Evolutionary conservation across 306 rosid species (phyloP), one percentile per base, ranked within the genome.

Genomic region (Prunus mume): DNA sequence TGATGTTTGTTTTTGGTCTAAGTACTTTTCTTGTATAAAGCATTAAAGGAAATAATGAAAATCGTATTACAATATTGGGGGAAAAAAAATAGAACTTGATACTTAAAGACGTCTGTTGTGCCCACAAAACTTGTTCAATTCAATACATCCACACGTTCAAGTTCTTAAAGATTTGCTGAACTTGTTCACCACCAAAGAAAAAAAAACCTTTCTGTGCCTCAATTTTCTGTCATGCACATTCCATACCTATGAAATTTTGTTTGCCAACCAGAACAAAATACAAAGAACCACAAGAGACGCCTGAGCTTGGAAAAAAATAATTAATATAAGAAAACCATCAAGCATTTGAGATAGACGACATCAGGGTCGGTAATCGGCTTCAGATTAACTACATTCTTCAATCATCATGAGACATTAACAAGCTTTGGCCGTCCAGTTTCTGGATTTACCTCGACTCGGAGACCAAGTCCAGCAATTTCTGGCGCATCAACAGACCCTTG

Each of bases 401-500:
- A 14, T 3, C 73, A 60, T 89, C 84, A 82, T 0, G 91, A 46
- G 55, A 69, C 34, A 30, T 94, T 90, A 25, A 92, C 91, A 80
- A 94, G 97, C 87, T 82, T 92, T 56, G 97, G 86, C 22, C 87
- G 87, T 67, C 82, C 55, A 65, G 91, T 90, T 71, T 65, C 86
- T 19, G 80, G 85, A 68, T 95, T 96, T 74, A 89, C 85, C 77
- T 87, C 97, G 45, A 95, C 93, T 75, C 76, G 81, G 18, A 92
- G 89, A 82, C 97, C 97, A 79, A 92, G 87, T 65, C 84, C 76
- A 73, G 90, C 51, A 61, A 93, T 83, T 81, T 87, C 87, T 7
- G 96, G 97, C 77, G 83, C 69, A 76, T 92, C 88, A 72, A 82
- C 92, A 58, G 96, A 77, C 30, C 95, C 90, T 72, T 88, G 91